Evolutionary conservation across 176 grass and related monocot genomes (phyloP).

Genomic region (maize (Zea mays)): Zm-B73-REFERENCE-NAM-5.0 NC_050100.1:187574501-187575000

Average conservation of each 20-base stretch:
- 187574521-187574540: background rate
- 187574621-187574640: background rate
- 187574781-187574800: background rate
- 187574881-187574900: background rate
- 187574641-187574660: background rate
- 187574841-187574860: background rate
- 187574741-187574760: background rate
- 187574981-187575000: too few relatives aligned
- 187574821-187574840: background rate
- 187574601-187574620: constrained; percentile 6
- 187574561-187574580: background rate
- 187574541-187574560: background rate
- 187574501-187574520: constrained; percentile 20
- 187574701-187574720: background rate
- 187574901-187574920: background rate
- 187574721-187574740: background rate
- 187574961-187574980: too few relatives aligned
- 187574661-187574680: background rate
- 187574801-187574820: constrained; percentile 22
- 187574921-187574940: background rate
- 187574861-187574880: background rate
- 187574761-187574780: background rate
- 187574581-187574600: background rate
- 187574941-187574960: background rate
- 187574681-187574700: background rate